Percentiles rank a stretch among this genome's conserved stretches.
Evolutionary conservation across 495 filamentous ascomycete species (phyloP).

Genomic region (Penicillium paxilli): DNA sequence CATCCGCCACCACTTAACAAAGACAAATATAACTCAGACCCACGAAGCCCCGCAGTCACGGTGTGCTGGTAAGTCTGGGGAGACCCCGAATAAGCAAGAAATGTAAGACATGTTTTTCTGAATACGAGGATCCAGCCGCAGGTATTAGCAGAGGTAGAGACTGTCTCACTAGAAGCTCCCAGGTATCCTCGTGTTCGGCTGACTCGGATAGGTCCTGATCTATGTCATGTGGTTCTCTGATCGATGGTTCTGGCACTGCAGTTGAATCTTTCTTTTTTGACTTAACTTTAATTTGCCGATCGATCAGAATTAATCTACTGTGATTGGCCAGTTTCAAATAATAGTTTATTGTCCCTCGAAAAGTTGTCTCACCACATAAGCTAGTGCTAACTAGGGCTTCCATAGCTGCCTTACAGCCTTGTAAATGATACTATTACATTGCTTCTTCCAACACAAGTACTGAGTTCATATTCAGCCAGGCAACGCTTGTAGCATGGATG

Average conservation of each 20-base stretch:
- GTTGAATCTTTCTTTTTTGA: background rate
- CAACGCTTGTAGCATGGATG: too few relatives aligned
- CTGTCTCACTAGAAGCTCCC: background rate
- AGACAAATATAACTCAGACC: background rate
- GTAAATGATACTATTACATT: too few relatives aligned
- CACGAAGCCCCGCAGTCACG: background rate
- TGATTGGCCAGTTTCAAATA: too few relatives aligned
- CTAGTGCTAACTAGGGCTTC: too few relatives aligned
- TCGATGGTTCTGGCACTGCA: background rate
- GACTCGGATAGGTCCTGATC: background rate
- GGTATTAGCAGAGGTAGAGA: background rate
- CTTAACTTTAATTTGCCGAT: background rate
- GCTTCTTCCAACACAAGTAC: too few relatives aligned
- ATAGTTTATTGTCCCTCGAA: too few relatives aligned
- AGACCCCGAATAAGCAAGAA: background rate
- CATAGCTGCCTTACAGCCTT: too few relatives aligned
- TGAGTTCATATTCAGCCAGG: too few relatives aligned
- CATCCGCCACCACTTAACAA: too few relatives aligned
- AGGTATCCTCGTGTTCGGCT: background rate
- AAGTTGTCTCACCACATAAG: too few relatives aligned
- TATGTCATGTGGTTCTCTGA: background rate
- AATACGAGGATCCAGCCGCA: constrained; percentile 7
- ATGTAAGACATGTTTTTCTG: constrained; percentile 2
- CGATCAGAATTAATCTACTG: too few relatives aligned
- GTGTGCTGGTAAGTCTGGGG: too few relatives aligned